Evolutionary conservation across 1,284 basidiomycete species (phyloP).

Genomic region (Heterobasidion occidentale): DNA sequence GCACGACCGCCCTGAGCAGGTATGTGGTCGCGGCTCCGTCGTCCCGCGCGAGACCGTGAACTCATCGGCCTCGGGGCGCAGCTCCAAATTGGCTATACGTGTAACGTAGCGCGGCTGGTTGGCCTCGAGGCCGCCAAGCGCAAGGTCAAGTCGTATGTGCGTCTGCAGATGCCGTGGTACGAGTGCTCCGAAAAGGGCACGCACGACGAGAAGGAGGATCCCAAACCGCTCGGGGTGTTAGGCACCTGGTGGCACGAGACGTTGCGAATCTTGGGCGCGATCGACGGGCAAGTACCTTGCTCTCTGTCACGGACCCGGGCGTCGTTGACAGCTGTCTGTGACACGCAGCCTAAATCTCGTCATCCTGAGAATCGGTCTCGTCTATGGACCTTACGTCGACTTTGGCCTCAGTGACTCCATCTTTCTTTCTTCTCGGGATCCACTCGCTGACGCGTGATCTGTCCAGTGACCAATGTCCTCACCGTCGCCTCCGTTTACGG

Average conservation of each 20-base stretch:
- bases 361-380: constrained; percentile 62
- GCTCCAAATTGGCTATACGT: constrained; percentile 77
- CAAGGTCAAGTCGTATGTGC: constrained; percentile 70
- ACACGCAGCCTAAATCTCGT: constrained; percentile 67
- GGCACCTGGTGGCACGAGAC: constrained; percentile 92
- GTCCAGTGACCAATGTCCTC: constrained; percentile 51
- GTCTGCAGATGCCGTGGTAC: constrained; percentile 79
- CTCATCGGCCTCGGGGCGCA: constrained; percentile 16
- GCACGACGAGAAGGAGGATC: constrained; percentile 68
- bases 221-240: constrained; percentile 65
- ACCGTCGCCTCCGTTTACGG: constrained; percentile 81
- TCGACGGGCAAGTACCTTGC: constrained; percentile 46
- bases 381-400: constrained; percentile 72
- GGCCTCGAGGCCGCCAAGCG: constrained; percentile 61
- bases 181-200: constrained; percentile 62
- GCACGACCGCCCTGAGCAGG: constrained; percentile 73
- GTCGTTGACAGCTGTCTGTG: neutral
- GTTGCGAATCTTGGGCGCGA: constrained; percentile 66
- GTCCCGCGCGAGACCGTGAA: neutral
- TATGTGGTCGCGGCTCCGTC: constrained; percentile 21
- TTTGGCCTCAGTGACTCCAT: constrained; percentile 50
- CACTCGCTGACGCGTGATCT: constrained; percentile 1
- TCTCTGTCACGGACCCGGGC: constrained; percentile 1
- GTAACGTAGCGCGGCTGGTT: constrained; percentile 61
- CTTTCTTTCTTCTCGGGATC: constrained; percentile 4